phyloP scores from a whole-genome alignment of 2,329 filamentous ascomycete species.

The Torrubiella hemipterigena region DNA sequence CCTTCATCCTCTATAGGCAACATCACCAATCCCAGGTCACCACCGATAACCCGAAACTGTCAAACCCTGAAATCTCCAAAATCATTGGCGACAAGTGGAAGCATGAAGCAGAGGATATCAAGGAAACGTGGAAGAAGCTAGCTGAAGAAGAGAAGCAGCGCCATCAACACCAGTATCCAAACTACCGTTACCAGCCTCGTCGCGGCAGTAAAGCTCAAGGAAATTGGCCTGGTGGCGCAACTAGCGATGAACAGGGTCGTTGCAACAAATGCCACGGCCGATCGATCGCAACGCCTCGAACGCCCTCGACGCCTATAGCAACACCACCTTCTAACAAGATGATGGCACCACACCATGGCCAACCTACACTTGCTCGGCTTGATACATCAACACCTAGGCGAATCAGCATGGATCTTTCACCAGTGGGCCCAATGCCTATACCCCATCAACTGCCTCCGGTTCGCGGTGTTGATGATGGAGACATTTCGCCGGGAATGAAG shows the following conservation, averaged over 20 bases:
- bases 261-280: slow-evolving; percentile 64
- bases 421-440: slow-evolving; percentile 11
- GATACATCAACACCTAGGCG: slow-evolving; percentile 14
- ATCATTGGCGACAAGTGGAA: slow-evolving; percentile 94
- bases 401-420: slow-evolving; percentile 15
- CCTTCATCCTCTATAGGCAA: slow-evolving; percentile 95
- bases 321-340: slow-evolving; percentile 19
- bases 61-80: slow-evolving; percentile 94
- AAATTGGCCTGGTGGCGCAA: slow-evolving; percentile 18
- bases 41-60: slow-evolving; percentile 70
- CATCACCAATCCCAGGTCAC: slow-evolving; percentile 79
- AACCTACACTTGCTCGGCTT: slow-evolving; percentile 10
- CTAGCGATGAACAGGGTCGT: slow-evolving; percentile 38
- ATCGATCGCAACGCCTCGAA: slow-evolving; percentile 49
- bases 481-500: slow-evolving; percentile 42
- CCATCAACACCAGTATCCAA: slow-evolving; percentile 81
- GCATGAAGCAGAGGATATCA: slow-evolving; percentile 58
- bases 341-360: slow-evolving; percentile 10
- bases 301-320: slow-evolving; percentile 38
- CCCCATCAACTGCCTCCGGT: slow-evolving; percentile 11
- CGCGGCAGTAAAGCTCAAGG: slow-evolving; percentile 33
- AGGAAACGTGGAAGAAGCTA: slow-evolving; percentile 76
- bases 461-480: slow-evolving; percentile 22
- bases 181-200: slow-evolving; percentile 87
- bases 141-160: slow-evolving; percentile 89